Evolutionary conservation across 345 rosid genomes (phyloP), one percentile per base, ranked within the genome.

Genomic region (Alliaria petiolata): DNA sequence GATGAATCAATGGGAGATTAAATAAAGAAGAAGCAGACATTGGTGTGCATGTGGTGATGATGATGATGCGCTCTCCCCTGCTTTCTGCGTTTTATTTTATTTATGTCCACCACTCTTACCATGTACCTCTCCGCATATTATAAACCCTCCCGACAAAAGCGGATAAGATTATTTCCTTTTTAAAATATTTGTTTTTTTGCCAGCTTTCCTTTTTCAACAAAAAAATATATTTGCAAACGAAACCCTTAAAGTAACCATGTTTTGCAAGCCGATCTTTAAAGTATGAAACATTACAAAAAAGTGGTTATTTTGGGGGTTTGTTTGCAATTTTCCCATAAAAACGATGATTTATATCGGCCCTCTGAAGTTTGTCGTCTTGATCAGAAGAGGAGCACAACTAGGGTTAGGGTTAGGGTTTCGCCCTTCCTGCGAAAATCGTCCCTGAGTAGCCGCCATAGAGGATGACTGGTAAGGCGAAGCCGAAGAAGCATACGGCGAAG

Each of bases 401-500:
- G 50, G 40, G 76, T 38, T 72, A 72, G 65, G 71, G 66, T 51
- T 74, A 46, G 71, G 77, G 71, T 7, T 57, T 58, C 42, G 65
- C 77, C 67, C 67, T 59, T 46, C 58, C 65, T 58, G 47, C 22
- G 7, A 20, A 14, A 4, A 17, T 10, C 53, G 19, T 34, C 8
- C 56, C 65, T 57, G 20, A 40, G 39, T 66, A 11, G 58, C 69
- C 64, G 66, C 67, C 60, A 34, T 15, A 28, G 79, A 71, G 15
- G 54, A 90, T 90, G 95, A 90, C 97, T 0, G 97, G 97, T 6
- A 93, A 93, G 86, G 97, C 98, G 16, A 91, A 93, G 91, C 98
- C 98, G 13, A 93, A 93, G 95, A 93, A 93, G 91, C 98, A 93
- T 80, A 91, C 98, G 38, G 96, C 98, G 51, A 93, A 93, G 83